Evolutionary conservation across 1,284 basidiomycete genomes (phyloP).

Genomic region (Trametes versicolor): DNA sequence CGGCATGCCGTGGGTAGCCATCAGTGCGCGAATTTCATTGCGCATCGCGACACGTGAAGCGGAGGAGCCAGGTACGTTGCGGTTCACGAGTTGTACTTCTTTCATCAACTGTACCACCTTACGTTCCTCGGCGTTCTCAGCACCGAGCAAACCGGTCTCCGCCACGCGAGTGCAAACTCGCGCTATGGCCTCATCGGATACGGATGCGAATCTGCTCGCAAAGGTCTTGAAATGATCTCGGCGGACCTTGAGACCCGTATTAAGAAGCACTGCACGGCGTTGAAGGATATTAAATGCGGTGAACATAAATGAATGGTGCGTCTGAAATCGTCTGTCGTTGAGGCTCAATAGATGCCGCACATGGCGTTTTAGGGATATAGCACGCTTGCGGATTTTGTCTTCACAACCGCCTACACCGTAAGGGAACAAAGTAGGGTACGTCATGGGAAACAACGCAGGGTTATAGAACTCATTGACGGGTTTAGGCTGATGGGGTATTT

Average conservation of each 20-base stretch:
- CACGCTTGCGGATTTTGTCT: constrained; percentile 28
- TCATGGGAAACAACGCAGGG: constrained; percentile 19
- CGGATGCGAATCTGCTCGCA: background rate
- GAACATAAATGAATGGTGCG: constrained; percentile 49
- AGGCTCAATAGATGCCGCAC: constrained; percentile 43
- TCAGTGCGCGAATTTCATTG: constrained; percentile 50
- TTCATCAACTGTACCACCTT: background rate
- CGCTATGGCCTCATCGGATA: background rate
- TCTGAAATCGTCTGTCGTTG: constrained; percentile 46
- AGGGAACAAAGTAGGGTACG: constrained; percentile 38
- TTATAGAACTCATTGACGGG: constrained; percentile 41
- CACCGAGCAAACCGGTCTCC: background rate
- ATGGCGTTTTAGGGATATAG: constrained; percentile 24
- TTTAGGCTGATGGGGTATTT: constrained; percentile 42
- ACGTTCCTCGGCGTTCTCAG: background rate
- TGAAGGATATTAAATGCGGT: constrained; percentile 51
- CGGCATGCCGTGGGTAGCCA: constrained; percentile 43
- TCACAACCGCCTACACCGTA: constrained; percentile 51
- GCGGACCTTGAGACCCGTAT: constrained; percentile 40
- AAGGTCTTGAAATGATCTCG: background rate
- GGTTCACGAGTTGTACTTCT: background rate
- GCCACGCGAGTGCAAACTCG: background rate
- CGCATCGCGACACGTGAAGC: constrained; percentile 39
- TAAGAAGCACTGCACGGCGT: constrained; percentile 37
- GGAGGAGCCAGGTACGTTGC: background rate